Conservation (phyloP, 768 basidiomycete species). For the Trametopsis cervina region DNA sequence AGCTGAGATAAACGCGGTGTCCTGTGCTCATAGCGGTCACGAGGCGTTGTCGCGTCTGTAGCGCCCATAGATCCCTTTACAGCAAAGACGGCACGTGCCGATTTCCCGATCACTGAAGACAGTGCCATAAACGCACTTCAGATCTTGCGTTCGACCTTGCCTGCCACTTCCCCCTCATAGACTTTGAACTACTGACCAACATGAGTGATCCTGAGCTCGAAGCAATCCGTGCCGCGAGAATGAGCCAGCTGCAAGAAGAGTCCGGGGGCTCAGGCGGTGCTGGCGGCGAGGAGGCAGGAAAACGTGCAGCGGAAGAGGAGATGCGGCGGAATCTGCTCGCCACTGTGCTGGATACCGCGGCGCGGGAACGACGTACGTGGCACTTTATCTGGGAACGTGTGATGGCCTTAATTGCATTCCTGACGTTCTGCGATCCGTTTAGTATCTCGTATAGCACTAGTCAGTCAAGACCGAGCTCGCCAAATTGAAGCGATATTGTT, state of each 20-base stretch:
- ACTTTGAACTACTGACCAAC: background rate
- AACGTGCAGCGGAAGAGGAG: conserved; percentile 63
- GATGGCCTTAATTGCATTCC: background rate
- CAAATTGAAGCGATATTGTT: conserved; percentile 75
- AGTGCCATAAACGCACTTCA: no score
- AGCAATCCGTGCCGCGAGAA: conserved; percentile 37
- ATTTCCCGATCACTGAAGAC: no score
- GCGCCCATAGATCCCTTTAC: no score
- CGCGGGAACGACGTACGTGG: conserved; percentile 69
- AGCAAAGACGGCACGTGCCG: no score
- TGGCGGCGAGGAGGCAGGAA: conserved; percentile 17
- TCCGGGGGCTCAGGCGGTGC: conserved; percentile 8
- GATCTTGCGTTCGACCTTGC: no score
- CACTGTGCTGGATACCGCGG: conserved; percentile 68
- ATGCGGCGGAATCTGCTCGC: conserved; percentile 72
- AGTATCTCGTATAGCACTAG: conserved; percentile 87
- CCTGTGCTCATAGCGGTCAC: no score
- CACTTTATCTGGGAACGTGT: conserved; percentile 1
- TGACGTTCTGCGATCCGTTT: background rate
- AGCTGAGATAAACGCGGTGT: no score
- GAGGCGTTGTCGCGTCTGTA: no score
- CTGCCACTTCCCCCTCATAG: no score
- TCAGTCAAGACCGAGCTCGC: conserved; percentile 73
- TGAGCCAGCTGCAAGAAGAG: conserved; percentile 32
- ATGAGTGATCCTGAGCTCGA: conserved; percentile 35